A percentile compares a stretch with the other conserved stretches of the same genome.
These are phyloP conservation scores for Gnomoniopsis smithogilvyi DNA, from an alignment of 2,329 filamentous ascomycete genomes.

Conservation along the genomic window DNA sequence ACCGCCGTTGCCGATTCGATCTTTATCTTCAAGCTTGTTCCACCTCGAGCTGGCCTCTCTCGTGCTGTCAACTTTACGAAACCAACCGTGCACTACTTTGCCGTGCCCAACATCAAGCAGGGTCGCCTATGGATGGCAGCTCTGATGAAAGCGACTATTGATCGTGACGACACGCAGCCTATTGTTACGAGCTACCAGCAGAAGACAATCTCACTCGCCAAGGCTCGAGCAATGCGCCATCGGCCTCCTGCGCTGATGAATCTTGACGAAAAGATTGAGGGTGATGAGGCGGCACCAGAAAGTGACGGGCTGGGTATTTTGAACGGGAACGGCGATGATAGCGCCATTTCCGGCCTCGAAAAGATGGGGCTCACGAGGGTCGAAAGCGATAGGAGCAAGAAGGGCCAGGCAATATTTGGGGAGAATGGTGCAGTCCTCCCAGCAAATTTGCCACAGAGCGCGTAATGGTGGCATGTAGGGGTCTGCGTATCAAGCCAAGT, in stretches of 20 bases:
- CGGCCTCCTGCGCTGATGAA: constrained; percentile 86
- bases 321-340: constrained; percentile 29
- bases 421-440: constrained; percentile 21
- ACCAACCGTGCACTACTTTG: constrained; percentile 95
- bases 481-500: no score
- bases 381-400: constrained; percentile 27
- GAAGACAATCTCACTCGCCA: constrained; percentile 89
- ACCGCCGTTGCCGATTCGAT: constrained; percentile 55
- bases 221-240: constrained; percentile 83
- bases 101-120: constrained; percentile 83
- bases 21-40: constrained; percentile 98
- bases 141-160: constrained; percentile 97
- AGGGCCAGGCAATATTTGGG: constrained; percentile 20
- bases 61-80: constrained; percentile 97
- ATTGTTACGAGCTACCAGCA: constrained; percentile 94
- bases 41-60: constrained; percentile 80
- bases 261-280: constrained; percentile 46
- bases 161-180: constrained; percentile 76
- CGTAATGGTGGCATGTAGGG: constrained; percentile 16
- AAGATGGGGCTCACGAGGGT: constrained; percentile 32
- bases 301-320: constrained; percentile 39
- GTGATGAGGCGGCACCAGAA: constrained; percentile 22
- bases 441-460: constrained; percentile 26
- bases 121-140: constrained; percentile 98
- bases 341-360: constrained; percentile 40